Evolutionary conservation across 75 land plant species (phyloP), one percentile per base, ranked within the genome.

Genomic region (Picea sitchensis): DNA sequence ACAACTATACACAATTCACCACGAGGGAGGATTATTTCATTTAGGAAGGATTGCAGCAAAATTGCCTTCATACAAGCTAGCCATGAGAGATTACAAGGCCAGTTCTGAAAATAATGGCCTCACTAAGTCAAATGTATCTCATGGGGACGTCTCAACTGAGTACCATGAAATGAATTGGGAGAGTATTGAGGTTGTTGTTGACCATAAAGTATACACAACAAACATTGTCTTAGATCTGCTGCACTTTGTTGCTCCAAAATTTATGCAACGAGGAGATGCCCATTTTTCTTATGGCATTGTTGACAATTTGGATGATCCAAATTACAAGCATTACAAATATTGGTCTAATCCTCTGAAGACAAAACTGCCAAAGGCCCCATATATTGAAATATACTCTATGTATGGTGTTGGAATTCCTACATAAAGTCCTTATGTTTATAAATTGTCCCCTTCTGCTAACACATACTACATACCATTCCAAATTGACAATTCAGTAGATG

Each of bases 311-410:
- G 83, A 85, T 68, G 90, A 90, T 78, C 90, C 90, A 62, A 85
- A 93, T 51, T 90, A 93, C 47, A 41, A 83, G 4, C 94, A 93
- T 64, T 87, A 84, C 81, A 92, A 90, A 80, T 93, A 93, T 62
- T 93, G 96, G 94, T 90, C 96, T 58, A 93, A 93, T 81, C 92
- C 96, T 11, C 81, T 93, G 59, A 90, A 92, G 77, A 91, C 92
- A 75, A 86, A 65, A 26, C 26, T 26, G 26, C 26, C 26, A 26
- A 26, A 26, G 26, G 26, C 26, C 26, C 26, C 26, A 26, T 26
- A 26, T 26, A 26, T 26, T 26, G 26, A 26, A 26, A 26, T 26
- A 26, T 26, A 26, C 26, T 26, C 26, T 26, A 26, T 26, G 26
- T 26, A 26, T 26, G 26, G 26, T 17, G 94, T 91, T 23, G 95